These are phyloP conservation scores for Lagenaria siceraria DNA, from an alignment of 306 rosid genomes.

Conservation along the genomic window DNA sequence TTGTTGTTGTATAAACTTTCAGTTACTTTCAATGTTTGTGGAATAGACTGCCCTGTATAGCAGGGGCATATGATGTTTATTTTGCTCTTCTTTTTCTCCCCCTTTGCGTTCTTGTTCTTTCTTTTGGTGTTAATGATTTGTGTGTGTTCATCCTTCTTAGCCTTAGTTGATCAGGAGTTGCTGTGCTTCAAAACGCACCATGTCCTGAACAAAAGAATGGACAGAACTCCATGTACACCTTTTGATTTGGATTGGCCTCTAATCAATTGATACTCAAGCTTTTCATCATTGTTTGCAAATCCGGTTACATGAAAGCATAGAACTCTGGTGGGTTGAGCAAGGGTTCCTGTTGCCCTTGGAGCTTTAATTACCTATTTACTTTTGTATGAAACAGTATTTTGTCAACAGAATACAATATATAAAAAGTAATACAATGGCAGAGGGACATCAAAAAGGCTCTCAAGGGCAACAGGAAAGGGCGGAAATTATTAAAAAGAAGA, in stretches of 20 bases:
- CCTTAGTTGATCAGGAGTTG: background rate
- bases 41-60: background rate
- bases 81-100: background rate
- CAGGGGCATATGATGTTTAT: background rate
- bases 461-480: background rate
- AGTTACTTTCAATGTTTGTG: background rate
- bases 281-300: background rate
- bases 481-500: background rate
- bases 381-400: background rate
- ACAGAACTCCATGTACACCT: background rate
- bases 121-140: background rate
- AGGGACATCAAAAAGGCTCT: background rate
- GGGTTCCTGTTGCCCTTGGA: background rate
- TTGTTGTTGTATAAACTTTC: background rate
- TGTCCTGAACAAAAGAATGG: background rate
- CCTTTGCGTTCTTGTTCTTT: background rate
- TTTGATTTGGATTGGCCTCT: background rate
- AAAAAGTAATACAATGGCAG: background rate
- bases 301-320: background rate
- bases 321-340: background rate
- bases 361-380: background rate
- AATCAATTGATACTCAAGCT: background rate
- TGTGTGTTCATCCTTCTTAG: background rate
- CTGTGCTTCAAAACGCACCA: background rate
- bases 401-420: background rate